These are phyloP conservation scores for Ramaria rubella DNA, from an alignment of 768 basidiomycete species.

Conservation along the genomic window DNA sequence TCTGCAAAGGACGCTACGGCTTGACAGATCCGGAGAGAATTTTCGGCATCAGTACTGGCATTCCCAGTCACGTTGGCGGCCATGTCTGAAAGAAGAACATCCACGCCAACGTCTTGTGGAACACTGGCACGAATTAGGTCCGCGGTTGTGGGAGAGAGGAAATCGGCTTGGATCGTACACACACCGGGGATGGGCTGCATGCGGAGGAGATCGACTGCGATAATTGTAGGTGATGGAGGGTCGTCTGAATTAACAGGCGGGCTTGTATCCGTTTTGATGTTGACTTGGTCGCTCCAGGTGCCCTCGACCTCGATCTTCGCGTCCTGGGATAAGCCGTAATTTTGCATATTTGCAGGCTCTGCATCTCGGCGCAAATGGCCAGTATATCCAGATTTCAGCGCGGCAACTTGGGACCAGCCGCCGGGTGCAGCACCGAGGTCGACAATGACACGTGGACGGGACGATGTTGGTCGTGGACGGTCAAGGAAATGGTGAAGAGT, in stretches of 20 bases:
- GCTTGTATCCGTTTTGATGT: neutral
- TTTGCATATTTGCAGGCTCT: slow-evolving; percentile 26
- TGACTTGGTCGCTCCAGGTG: slow-evolving; percentile 33
- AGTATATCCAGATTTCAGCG: slow-evolving; percentile 43
- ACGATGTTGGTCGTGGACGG: slow-evolving; percentile 38
- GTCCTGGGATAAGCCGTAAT: slow-evolving; percentile 5
- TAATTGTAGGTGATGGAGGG: slow-evolving; percentile 33
- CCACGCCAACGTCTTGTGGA: slow-evolving; percentile 26
- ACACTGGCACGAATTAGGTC: slow-evolving; percentile 37
- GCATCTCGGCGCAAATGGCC: neutral
- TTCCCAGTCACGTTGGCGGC: slow-evolving; percentile 79
- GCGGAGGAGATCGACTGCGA: slow-evolving; percentile 76
- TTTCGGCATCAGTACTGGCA: slow-evolving; percentile 52
- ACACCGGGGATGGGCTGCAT: slow-evolving; percentile 73
- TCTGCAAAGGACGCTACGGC: slow-evolving; percentile 67
- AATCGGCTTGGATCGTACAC: slow-evolving; percentile 68
- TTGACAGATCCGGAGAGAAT: slow-evolving; percentile 65
- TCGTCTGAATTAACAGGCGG: slow-evolving; percentile 1
- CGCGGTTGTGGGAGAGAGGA: slow-evolving; percentile 52
- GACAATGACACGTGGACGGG: slow-evolving; percentile 44
- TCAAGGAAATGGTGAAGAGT: slow-evolving; percentile 43
- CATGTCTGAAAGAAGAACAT: slow-evolving; percentile 88
- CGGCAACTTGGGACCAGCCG: slow-evolving; percentile 88
- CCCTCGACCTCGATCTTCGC: slow-evolving; percentile 12
- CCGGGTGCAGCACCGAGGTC: slow-evolving; percentile 93